These are phyloP conservation scores for Candida koratica DNA, from an alignment of 805 yeast genomes.

Conservation along the genomic window DNA sequence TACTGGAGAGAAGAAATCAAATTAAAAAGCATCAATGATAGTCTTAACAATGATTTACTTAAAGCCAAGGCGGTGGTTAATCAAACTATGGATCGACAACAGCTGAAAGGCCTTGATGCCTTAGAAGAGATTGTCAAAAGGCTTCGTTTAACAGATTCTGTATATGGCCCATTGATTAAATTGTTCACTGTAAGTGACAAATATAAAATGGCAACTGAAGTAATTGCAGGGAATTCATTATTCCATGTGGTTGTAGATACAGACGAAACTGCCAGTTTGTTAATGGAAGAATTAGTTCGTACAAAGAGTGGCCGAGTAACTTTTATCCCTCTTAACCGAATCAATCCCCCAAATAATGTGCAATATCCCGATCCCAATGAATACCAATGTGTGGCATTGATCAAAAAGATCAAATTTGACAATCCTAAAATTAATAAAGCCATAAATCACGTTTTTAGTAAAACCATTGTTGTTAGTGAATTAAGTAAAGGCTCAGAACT, in stretches of 20 bases:
- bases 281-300: conserved; percentile 72
- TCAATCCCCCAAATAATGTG: conserved; percentile 28
- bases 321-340: conserved; percentile 81
- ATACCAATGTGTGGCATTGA: conserved; percentile 68
- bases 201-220: conserved; percentile 83
- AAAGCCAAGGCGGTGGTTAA: conserved; percentile 57
- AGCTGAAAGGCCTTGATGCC: conserved; percentile 64
- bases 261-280: conserved; percentile 73
- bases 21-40: conserved; percentile 51
- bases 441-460: conserved; percentile 75
- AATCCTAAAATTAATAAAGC: conserved; percentile 55
- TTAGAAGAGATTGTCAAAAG: conserved; percentile 60
- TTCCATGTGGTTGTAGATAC: conserved; percentile 88
- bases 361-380: conserved; percentile 56
- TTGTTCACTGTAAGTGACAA: conserved; percentile 76
- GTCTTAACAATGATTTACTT: conserved; percentile 51
- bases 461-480: conserved; percentile 69
- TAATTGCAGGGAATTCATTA: conserved; percentile 79
- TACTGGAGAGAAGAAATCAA: conserved; percentile 80
- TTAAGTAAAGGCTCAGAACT: conserved; percentile 65
- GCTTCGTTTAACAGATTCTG: conserved; percentile 52
- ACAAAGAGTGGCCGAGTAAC: conserved; percentile 81
- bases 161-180: conserved; percentile 84
- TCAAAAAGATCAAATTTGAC: conserved; percentile 66
- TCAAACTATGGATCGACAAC: conserved; percentile 72